Evolutionary conservation across 805 yeast species (phyloP).

Genomic region (Candida chilensis): DNA sequence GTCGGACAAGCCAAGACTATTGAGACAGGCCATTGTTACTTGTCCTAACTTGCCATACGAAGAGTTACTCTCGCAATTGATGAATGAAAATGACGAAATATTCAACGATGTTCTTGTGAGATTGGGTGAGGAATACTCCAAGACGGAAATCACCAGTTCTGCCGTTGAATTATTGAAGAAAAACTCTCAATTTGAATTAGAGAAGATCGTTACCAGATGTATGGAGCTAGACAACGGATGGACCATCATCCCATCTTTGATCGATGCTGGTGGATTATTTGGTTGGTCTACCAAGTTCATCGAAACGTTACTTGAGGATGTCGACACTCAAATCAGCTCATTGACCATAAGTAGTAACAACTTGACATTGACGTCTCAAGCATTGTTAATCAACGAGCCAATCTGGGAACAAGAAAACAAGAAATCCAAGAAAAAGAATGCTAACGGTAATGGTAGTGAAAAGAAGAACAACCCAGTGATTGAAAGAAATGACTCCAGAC

Average conservation of each 20-base stretch:
- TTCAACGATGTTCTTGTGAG: conserved; percentile 63
- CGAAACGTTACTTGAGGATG: conserved; percentile 29
- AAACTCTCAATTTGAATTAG: conserved; percentile 21
- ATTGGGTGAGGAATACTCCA: conserved; percentile 55
- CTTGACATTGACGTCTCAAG: conserved; percentile 37
- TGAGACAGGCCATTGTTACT: conserved; percentile 76
- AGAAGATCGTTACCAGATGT: conserved; percentile 35
- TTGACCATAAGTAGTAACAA: conserved; percentile 30
- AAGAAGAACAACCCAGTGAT: conserved; percentile 17
- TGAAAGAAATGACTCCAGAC: conserved; percentile 9
- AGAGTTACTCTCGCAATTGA: conserved; percentile 56
- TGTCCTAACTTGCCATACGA: conserved; percentile 59
- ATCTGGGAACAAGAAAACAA: conserved; percentile 13
- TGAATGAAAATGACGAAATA: conserved; percentile 49
- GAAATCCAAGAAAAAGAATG: conserved; percentile 13
- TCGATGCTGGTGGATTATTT: conserved; percentile 69
- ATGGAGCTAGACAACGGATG: conserved; percentile 41
- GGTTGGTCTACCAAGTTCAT: conserved; percentile 50
- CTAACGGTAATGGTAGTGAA: conserved; percentile 6
- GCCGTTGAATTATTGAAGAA: conserved; percentile 24
- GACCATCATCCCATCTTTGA: conserved; percentile 51
- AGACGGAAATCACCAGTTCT: conserved; percentile 44
- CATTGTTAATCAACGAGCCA: conserved; percentile 17
- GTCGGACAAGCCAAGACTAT: conserved; percentile 48
- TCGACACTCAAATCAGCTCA: conserved; percentile 37